Evolutionary conservation across 176 grass and related monocot species (phyloP).

Genomic region (Leersia perrieri): DNA sequence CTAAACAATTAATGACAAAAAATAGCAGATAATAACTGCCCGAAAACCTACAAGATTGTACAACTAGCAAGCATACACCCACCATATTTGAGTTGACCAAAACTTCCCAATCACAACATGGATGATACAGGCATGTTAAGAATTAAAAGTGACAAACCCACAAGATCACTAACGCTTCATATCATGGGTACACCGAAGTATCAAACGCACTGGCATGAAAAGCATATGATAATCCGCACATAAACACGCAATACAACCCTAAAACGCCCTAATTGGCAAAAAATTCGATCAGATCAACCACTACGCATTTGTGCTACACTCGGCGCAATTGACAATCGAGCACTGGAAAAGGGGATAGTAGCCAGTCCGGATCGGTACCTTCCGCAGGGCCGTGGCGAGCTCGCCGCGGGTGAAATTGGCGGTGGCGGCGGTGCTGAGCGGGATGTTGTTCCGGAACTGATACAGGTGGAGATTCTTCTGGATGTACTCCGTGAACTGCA

Average conservation of each 20-base stretch:
- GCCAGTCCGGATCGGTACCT: conserved; percentile 37
- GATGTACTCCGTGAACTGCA: conserved; percentile 99
- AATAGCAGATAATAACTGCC: background rate
- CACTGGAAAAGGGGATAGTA: background rate
- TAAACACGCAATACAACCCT: background rate
- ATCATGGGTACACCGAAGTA: background rate
- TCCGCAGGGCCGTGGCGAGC: conserved; percentile 88
- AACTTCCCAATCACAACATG: background rate
- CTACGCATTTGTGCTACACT: background rate
- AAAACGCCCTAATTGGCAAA: background rate
- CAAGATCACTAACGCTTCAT: too few relatives aligned
- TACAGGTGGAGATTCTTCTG: conserved; percentile 99
- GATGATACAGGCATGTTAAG: background rate
- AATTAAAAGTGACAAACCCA: background rate
- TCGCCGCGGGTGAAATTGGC: conserved; percentile 97
- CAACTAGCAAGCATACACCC: background rate
- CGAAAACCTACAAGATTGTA: background rate
- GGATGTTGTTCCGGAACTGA: conserved; percentile 92
- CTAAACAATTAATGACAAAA: background rate
- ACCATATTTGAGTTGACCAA: background rate
- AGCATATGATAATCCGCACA: background rate
- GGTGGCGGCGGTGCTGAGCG: conserved; percentile 79
- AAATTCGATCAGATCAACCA: background rate
- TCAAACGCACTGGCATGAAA: background rate
- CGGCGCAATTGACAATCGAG: background rate